These are phyloP conservation scores for Nothophoma quercina DNA, from an alignment of 2,329 filamentous ascomycete species.

Conservation along the genomic window DNA sequence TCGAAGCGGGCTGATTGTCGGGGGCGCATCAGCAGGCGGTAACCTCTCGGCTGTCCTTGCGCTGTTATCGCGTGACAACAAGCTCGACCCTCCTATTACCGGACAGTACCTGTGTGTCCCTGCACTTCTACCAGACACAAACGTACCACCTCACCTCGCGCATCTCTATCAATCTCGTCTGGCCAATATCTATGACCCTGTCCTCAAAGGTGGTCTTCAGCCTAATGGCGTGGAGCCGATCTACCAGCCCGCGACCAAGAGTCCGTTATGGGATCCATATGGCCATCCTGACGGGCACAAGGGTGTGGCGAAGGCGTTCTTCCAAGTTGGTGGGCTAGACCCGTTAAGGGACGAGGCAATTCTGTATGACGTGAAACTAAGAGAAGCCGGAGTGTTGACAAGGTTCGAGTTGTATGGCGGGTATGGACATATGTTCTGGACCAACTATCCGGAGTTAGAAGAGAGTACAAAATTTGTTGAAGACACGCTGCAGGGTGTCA, in stretches of 20 bases:
- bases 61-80: constrained; percentile 53
- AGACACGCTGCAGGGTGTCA: constrained; percentile 39
- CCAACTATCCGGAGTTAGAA: constrained; percentile 40
- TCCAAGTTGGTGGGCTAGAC: constrained; percentile 59
- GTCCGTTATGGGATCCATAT: constrained; percentile 43
- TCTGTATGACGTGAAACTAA: constrained; percentile 54
- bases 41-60: constrained; percentile 60
- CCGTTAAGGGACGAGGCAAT: constrained; percentile 59
- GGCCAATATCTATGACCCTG: constrained; percentile 31
- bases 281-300: constrained; percentile 48
- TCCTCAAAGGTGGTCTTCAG: constrained; percentile 25
- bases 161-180: constrained; percentile 52
- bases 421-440: constrained; percentile 55
- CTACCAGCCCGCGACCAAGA: constrained; percentile 36
- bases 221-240: constrained; percentile 24
- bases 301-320: constrained; percentile 54
- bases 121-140: constrained; percentile 52
- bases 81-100: constrained; percentile 53
- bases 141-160: constrained; percentile 50
- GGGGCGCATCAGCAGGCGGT: constrained; percentile 61
- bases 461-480: constrained; percentile 33
- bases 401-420: constrained; percentile 54
- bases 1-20: constrained; percentile 57
- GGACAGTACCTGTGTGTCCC: constrained; percentile 58
- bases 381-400: constrained; percentile 49